Conservation (phyloP, 768 basidiomycete genomes). For the Mycena crocata region DNA sequence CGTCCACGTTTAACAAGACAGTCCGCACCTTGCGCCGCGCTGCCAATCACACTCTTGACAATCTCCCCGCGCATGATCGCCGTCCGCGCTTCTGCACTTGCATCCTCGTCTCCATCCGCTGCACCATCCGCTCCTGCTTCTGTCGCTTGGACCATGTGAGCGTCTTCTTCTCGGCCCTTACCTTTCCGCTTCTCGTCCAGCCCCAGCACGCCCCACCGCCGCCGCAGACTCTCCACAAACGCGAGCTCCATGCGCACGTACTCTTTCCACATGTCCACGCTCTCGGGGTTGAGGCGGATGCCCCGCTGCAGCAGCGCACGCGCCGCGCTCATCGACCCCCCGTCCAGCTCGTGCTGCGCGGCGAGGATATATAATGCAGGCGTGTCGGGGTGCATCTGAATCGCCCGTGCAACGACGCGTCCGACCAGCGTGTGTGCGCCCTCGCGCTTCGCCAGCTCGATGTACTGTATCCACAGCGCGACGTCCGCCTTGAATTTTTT, state of each 20-base stretch:
- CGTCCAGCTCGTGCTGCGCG: slow-evolving; percentile 84
- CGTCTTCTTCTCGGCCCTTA: slow-evolving; percentile 44
- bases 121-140: slow-evolving; percentile 55
- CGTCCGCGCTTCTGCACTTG: slow-evolving; percentile 60
- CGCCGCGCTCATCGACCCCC: slow-evolving; percentile 80
- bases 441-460: slow-evolving; percentile 84
- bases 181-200: slow-evolving; percentile 58
- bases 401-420: slow-evolving; percentile 84
- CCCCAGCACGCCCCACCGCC: slow-evolving; percentile 86
- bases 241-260: slow-evolving; percentile 92
- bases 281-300: slow-evolving; percentile 79
- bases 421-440: slow-evolving; percentile 84
- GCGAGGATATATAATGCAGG: slow-evolving; percentile 86
- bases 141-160: slow-evolving; percentile 37
- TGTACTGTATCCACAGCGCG: slow-evolving; percentile 89
- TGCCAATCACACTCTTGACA: slow-evolving; percentile 79
- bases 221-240: slow-evolving; percentile 82
- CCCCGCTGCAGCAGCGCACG: slow-evolving; percentile 89
- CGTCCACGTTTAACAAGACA: neutral
- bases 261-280: slow-evolving; percentile 85
- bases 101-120: slow-evolving; percentile 53
- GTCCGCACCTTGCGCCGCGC: slow-evolving; percentile 74
- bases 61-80: slow-evolving; percentile 84
- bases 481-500: slow-evolving; percentile 91
- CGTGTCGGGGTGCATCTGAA: slow-evolving; percentile 87